Percentiles rank a stretch among this genome's conserved stretches.
Conservation (phyloP, 768 basidiomycete genomes). For the Boletus rex-veris region DNA sequence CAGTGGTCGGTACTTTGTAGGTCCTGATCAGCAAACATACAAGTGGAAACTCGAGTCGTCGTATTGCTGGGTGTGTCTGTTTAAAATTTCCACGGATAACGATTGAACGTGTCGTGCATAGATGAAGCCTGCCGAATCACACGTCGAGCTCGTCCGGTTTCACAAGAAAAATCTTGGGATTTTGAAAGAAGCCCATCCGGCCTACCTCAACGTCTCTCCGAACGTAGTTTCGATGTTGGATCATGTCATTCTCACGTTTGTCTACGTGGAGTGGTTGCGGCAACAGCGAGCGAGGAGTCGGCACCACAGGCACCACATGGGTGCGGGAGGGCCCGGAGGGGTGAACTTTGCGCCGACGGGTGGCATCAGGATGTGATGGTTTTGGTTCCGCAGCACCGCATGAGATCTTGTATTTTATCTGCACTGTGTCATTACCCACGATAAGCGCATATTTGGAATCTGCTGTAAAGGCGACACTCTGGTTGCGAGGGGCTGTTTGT, state of each 20-base stretch:
- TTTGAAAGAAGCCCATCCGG: constrained; percentile 15
- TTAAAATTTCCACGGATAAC: not conserved
- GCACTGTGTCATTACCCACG: no score
- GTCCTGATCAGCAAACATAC: constrained; percentile 29
- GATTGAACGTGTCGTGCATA: not conserved
- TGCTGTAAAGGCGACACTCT: no score
- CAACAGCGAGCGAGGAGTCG: not conserved
- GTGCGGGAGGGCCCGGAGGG: no score
- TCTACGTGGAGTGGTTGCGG: constrained; percentile 21
- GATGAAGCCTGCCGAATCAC: constrained; percentile 19
- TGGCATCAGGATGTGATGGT: not conserved
- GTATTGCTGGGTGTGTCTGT: constrained; percentile 25
- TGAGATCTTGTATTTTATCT: no score
- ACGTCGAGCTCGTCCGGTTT: constrained; percentile 19
- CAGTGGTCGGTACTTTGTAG: constrained; percentile 34
- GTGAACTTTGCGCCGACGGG: no score
- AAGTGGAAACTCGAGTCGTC: constrained; percentile 30
- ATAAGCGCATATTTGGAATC: no score
- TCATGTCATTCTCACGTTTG: constrained; percentile 26
- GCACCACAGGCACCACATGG: no score
- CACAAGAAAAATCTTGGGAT: constrained; percentile 25
- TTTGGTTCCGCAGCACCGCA: not conserved
- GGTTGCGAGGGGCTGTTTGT: no score
- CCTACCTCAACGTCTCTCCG: constrained; percentile 22
- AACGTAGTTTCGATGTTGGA: constrained; percentile 21